A percentile compares a stretch with the other conserved stretches of the same genome.
phyloP scores from a whole-genome alignment of 768 basidiomycete species.

The Asterophora lycoperdoides region DNA sequence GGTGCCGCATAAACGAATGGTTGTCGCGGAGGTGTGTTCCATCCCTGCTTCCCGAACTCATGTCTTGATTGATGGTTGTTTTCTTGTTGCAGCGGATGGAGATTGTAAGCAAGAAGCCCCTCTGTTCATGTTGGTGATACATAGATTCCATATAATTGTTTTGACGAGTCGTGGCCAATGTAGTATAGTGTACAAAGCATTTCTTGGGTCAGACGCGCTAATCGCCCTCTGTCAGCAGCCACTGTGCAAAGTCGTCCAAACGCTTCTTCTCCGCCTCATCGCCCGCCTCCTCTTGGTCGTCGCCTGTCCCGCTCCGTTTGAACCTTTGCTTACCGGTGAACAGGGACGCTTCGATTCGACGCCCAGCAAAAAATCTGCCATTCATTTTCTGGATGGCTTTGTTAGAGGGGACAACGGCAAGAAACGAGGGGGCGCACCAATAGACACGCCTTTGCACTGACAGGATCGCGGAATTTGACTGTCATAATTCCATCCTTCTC shows the following conservation, averaged over 20 bases:
- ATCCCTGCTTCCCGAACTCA: not conserved
- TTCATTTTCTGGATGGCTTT: constrained; percentile 75
- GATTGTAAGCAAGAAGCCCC: constrained; percentile 60
- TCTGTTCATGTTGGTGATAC: constrained; percentile 68
- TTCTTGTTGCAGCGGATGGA: constrained; percentile 57
- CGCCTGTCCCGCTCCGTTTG: constrained; percentile 65
- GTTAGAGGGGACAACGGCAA: not conserved
- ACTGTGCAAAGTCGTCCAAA: constrained; percentile 82
- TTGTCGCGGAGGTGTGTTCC: constrained; percentile 62
- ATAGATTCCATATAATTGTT: constrained; percentile 17
- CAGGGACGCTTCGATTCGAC: constrained; percentile 75
- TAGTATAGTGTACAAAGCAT: constrained; percentile 20
- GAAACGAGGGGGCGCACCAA: constrained; percentile 46
- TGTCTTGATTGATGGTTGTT: not conserved
- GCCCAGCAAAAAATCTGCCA: constrained; percentile 84
- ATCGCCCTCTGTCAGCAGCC: constrained; percentile 82
- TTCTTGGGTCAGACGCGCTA: constrained; percentile 25
- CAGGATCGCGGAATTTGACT: constrained; percentile 87
- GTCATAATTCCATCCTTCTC: constrained; percentile 95
- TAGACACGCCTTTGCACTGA: constrained; percentile 93
- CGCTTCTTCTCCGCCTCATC: constrained; percentile 80
- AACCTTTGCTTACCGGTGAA: constrained; percentile 82
- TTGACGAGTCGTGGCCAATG: constrained; percentile 14
- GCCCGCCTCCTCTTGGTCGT: constrained; percentile 58
- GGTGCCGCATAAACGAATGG: constrained; percentile 47